These are phyloP conservation scores for Geotrichum europaeum DNA, from an alignment of 1,139 yeast species.

Conservation along the genomic window DNA sequence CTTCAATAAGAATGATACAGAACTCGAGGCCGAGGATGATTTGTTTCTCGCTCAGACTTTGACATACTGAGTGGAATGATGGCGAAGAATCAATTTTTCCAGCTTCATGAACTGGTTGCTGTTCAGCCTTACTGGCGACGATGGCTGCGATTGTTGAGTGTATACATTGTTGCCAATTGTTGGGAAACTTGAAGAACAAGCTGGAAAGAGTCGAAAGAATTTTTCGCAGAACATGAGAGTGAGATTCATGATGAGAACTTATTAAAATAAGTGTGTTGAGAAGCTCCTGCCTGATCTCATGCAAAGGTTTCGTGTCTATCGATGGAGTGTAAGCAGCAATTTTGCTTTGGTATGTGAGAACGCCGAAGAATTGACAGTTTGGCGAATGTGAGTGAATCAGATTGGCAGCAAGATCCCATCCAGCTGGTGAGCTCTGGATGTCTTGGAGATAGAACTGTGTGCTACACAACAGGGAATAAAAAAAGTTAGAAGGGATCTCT, in stretches of 20 bases:
- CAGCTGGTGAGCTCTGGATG: conserved; percentile 45
- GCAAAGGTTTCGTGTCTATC: not conserved
- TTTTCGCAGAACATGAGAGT: conserved; percentile 32
- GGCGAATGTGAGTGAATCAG: conserved; percentile 39
- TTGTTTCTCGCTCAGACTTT: not conserved
- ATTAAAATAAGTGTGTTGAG: conserved; percentile 26
- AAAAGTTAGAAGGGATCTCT: not conserved
- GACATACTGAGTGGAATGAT: not conserved
- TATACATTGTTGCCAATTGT: conserved; percentile 30
- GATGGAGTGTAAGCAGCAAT: conserved; percentile 31
- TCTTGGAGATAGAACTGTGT: conserved; percentile 46
- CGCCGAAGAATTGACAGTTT: conserved; percentile 55
- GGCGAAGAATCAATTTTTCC: not conserved
- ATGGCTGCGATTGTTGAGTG: conserved; percentile 19
- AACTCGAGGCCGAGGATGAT: conserved; percentile 20
- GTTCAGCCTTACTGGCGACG: not conserved
- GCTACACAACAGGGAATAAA: conserved; percentile 11
- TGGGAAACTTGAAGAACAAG: conserved; percentile 31
- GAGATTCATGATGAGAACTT: conserved; percentile 17
- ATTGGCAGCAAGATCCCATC: conserved; percentile 44
- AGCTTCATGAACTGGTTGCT: not conserved
- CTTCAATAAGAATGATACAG: conserved; percentile 28
- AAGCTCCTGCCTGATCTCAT: conserved; percentile 26
- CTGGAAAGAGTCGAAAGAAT: conserved; percentile 32
- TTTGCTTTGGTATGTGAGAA: conserved; percentile 50